phyloP scores from a whole-genome alignment of 495 filamentous ascomycete genomes.

The Tuber aestivum region DNA sequence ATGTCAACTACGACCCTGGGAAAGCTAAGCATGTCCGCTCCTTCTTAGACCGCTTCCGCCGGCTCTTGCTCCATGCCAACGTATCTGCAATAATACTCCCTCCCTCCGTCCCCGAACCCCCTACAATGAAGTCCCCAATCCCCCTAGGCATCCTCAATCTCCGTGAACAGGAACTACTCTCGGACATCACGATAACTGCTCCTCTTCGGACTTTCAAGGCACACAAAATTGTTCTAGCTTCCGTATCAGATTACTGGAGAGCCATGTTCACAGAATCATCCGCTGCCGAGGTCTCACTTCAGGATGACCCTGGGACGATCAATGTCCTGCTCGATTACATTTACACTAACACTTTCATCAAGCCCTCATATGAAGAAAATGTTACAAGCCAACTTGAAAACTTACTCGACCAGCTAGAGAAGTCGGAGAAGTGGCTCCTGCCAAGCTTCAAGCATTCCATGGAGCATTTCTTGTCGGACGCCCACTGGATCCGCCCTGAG shows the following conservation, averaged over 20 bases:
- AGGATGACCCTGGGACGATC: slow-evolving; percentile 10
- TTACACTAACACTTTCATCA: slow-evolving; percentile 20
- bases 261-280: slow-evolving; percentile 15
- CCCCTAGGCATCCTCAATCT: slow-evolving; percentile 12
- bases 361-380: background rate
- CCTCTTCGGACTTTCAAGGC: background rate
- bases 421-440: slow-evolving; percentile 20
- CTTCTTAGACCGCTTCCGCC: slow-evolving; percentile 17
- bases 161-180: background rate
- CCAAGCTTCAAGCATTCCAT: slow-evolving; percentile 19
- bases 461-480: slow-evolving; percentile 12
- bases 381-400: slow-evolving; percentile 16
- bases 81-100: slow-evolving; percentile 17
- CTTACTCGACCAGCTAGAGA: slow-evolving; percentile 23
- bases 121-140: background rate
- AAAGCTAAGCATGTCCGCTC: slow-evolving; percentile 18
- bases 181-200: slow-evolving; percentile 16
- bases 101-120: background rate
- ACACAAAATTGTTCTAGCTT: slow-evolving; percentile 18
- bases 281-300: background rate
- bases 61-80: slow-evolving; percentile 8
- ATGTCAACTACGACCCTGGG: slow-evolving; percentile 16
- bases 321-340: slow-evolving; percentile 23
- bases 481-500: slow-evolving; percentile 26
- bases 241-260: slow-evolving; percentile 21